Evolutionary conservation across 345 rosid species (phyloP), one percentile per base, ranked within the genome.

Genomic region (Gynandropsis gynandra): DNA sequence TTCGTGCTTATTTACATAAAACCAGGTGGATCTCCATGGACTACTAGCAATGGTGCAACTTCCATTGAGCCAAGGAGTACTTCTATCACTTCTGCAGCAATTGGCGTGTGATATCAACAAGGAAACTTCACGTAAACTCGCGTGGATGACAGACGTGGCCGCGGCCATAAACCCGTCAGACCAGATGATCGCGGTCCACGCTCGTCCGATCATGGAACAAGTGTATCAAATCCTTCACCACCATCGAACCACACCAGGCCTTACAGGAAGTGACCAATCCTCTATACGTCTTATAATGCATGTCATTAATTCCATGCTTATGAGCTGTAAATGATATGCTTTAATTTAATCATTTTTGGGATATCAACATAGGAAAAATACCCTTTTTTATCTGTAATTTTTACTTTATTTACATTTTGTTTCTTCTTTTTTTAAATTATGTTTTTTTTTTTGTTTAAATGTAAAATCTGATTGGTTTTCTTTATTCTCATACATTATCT

Each of bases 11-110:
- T n/a, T n/a, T n/a, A n/a, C n/a, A n/a, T n/a, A n/a, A n/a, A n/a
- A n/a, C n/a, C 74, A 92, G 98, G 95, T 82, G 52, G 93, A 82
- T 75, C 62, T 80, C 38, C 80, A 42, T 4, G 66, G 77, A 33
- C 66, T 92, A 7, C 41, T 92, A 48, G 56, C 76, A 1, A 63
- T 69, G 64, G 61, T 51, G 36, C 93, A 95, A 8, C 68, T 72
- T 15, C 95, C 93, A 0, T 55, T 92, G 61, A 85, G 89, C 81
- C 98, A 82, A 74, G 88, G 98, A 31, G 95, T 87, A 12, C 67
- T 92, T 5, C 82, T 87, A 7, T 75, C 89, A 8, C 83, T 92
- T 17, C 73, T 92, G 50, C 98, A 87, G 66, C 98, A 87, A 46
- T 64, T 92, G 63, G 79, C 93, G 10, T 82, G 80, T 9, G 96